These are phyloP conservation scores for Aspergillus sp. DNA, from an alignment of 2,329 filamentous ascomycete genomes.

Conservation along the genomic window DNA sequence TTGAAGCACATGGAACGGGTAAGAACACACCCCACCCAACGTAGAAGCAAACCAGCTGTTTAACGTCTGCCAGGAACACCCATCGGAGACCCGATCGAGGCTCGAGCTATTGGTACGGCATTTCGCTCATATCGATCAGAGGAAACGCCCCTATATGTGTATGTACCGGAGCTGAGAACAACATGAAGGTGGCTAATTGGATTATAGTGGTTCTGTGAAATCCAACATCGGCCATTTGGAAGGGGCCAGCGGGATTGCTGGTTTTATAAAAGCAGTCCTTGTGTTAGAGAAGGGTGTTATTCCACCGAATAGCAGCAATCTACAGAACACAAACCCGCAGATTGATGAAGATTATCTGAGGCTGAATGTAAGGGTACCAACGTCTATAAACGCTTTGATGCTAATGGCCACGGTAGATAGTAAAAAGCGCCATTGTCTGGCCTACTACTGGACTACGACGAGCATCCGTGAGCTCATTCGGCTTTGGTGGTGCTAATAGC, in stretches of 20 bases:
- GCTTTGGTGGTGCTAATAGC: conserved; percentile 29
- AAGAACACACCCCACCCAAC: not conserved
- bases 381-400: not conserved
- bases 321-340: conserved; percentile 6
- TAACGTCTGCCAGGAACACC: conserved; percentile 36
- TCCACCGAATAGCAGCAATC: conserved; percentile 41
- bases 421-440: conserved; percentile 18
- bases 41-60: too few species aligned
- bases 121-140: conserved; percentile 7
- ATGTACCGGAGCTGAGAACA: not conserved
- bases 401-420: conserved; percentile 10
- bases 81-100: conserved; percentile 26
- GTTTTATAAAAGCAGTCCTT: conserved; percentile 46
- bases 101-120: conserved; percentile 14
- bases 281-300: conserved; percentile 49
- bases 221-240: conserved; percentile 26
- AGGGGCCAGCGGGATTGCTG: conserved; percentile 42
- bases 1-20: conserved; percentile 18
- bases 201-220: conserved; percentile 7
- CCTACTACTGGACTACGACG: conserved; percentile 19
- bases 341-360: conserved; percentile 10
- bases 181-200: not conserved
- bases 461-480: conserved; percentile 29
- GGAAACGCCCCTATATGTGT: conserved; percentile 7
- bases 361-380: conserved; percentile 1